These are phyloP conservation scores for Suillus weaverae DNA, from an alignment of 768 basidiomycete genomes.

Conservation along the genomic window DNA sequence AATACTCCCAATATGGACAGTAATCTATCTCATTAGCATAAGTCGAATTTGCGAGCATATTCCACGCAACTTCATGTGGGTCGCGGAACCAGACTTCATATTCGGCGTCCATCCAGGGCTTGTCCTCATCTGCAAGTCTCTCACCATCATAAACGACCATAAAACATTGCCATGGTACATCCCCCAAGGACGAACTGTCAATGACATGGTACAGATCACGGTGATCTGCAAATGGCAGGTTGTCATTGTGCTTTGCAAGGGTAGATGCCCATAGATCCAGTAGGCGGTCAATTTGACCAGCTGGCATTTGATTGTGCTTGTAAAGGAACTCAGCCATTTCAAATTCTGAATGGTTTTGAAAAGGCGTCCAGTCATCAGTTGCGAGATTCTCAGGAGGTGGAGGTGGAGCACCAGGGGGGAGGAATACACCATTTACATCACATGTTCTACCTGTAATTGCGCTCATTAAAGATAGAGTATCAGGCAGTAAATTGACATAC, in stretches of 20 bases:
- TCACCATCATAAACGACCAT: background rate
- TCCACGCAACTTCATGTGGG: background rate
- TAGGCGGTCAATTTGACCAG: background rate
- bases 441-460: background rate
- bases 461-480: background rate
- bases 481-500: background rate
- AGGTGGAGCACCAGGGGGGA: background rate
- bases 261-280: background rate
- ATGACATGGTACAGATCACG: background rate
- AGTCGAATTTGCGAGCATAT: background rate
- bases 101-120: background rate
- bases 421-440: background rate
- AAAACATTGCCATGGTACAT: background rate
- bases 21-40: background rate
- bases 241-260: background rate
- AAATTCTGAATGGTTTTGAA: background rate
- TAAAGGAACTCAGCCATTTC: background rate
- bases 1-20: background rate
- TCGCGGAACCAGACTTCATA: background rate
- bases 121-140: background rate
- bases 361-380: background rate
- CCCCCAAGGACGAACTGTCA: background rate
- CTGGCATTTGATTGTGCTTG: background rate
- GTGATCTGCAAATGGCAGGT: background rate
- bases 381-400: background rate